Evolutionary conservation across 2,329 filamentous ascomycete genomes (phyloP), one percentile per base, ranked within the genome.

Genomic region (Microcyclosporella mali): DNA sequence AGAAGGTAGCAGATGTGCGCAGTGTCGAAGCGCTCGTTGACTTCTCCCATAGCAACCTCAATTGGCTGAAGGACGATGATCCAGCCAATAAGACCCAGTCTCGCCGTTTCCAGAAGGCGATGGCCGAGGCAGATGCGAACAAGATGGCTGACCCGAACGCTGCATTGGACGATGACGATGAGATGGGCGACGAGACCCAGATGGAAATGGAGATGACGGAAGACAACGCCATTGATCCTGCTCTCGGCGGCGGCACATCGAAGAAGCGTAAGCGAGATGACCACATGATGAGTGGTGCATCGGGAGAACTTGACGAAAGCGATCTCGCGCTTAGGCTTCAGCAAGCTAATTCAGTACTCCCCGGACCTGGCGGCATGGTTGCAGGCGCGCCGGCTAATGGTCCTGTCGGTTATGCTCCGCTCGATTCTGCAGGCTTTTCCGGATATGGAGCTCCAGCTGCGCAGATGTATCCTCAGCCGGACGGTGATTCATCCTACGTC

Each of bases 11-110:
- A 2, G 92, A 98, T 65, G 84, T 86, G 39, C 81, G 92, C 47
- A 95, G 89, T 57, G 81, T 95, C 4, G 90, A 97, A 63, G 83
- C 81, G 17, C 74, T 97, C 16, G 88, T 97, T 7, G 88, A 97
- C 61, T 95, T 95, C 64, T 81, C 85, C 18, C 74, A 86, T 31
- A 90, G 94, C 40, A 98, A 98, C 61, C 71, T 94, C 18, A 78
- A 76, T 32, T 95, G 88, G 88, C 69, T 97, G 36, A 76, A 77
- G 40, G 79, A 79, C 42, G 71, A 60, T 37, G 69, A 76, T 46
- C 54, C 59, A 3, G 43, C 49, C 12, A 53, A 57, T 17, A 47
- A 53, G 6, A 54, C 56, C 21, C 64, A 71, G 14, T 66, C 68
- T 27, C 61, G 51, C 14, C 57, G 61, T 2, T 57, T 53, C 49